These are phyloP conservation scores for Marasmius fiardii DNA, from an alignment of 1,284 basidiomycete species.

Conservation along the genomic window DNA sequence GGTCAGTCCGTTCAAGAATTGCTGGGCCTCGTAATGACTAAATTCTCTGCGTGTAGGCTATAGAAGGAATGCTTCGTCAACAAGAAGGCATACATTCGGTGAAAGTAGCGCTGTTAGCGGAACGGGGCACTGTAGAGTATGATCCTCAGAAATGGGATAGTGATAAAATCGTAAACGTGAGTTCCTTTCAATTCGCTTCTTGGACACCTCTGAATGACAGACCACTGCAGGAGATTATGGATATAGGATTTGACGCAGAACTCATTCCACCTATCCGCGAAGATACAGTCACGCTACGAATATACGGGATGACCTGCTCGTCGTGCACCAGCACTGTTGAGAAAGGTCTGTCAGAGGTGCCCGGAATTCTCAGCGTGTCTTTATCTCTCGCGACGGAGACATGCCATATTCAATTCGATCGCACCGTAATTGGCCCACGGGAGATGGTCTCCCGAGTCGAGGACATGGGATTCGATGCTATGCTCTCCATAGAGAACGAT, in stretches of 20 bases:
- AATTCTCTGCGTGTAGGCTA: conserved; percentile 52
- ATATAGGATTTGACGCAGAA: conserved; percentile 90
- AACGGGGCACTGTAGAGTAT: conserved; percentile 89
- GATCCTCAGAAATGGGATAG: conserved; percentile 80
- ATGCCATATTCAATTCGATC: conserved; percentile 77
- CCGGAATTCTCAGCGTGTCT: conserved; percentile 73
- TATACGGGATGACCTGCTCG: conserved; percentile 92
- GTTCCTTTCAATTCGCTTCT: conserved; percentile 20
- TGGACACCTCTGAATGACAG: conserved; percentile 13
- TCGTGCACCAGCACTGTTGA: conserved; percentile 83
- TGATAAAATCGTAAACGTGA: conserved; percentile 75
- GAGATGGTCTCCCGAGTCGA: conserved; percentile 87
- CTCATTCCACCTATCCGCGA: conserved; percentile 60
- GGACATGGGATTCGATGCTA: conserved; percentile 88
- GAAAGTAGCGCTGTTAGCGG: conserved; percentile 92
- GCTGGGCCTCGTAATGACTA: neutral
- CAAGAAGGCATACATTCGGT: conserved; percentile 86
- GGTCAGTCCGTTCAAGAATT: conserved; percentile 40
- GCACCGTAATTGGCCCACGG: conserved; percentile 70
- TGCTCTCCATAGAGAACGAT: conserved; percentile 80
- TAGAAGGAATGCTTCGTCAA: conserved; percentile 85
- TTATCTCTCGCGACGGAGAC: conserved; percentile 76
- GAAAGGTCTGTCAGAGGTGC: conserved; percentile 60
- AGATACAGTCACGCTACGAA: conserved; percentile 69
- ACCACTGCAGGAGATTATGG: conserved; percentile 73